Evolutionary conservation across 495 filamentous ascomycete genomes (phyloP), one percentile per base, ranked within the genome.

Genomic region (Penicillium alfredii): DNA sequence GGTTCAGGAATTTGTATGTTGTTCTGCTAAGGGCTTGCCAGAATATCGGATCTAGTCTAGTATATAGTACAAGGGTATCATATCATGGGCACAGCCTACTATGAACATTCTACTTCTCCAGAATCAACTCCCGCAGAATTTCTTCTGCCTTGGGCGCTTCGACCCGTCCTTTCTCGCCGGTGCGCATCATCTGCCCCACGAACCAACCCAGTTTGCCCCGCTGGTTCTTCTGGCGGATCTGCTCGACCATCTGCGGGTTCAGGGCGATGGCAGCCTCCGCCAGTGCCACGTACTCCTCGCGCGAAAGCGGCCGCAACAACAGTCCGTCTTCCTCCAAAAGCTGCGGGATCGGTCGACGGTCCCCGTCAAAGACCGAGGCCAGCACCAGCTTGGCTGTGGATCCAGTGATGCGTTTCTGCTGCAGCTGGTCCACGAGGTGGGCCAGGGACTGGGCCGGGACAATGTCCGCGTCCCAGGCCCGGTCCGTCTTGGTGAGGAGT

Each of bases 171-270:
- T 86, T 80, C 18, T 77, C 76, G 6, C 86, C 82, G 22, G 66
- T 63, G 30, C 76, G 72, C 73, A 98, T 87, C 85, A 96, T 92
- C 61, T 84, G 82, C 11, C 92, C 92, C 4, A 98, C 81, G 44
- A 97, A 79, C 60, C 81, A 96, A 50, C 81, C 82, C 18, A 93
- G 59, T 61, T 95, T 94, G 3, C 83, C 82, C 31, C 77, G 70
- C 36, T 82, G 76, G 19, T 76, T 75, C 47, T 81, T 75, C 18
- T 58, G 58, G 32, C 74, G 56, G 43, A 94, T 85, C 49, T 86
- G 77, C 47, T 70, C 64, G 28, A 92, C 67, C 44, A 88, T 74
- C 35, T 79, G 52, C 7, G 59, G 56, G 44, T 79, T 82, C 33
- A 74, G 48, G 4, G 50, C 42, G 16, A 76, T 62, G 8, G 64